Conservation (phyloP, 2,329 filamentous ascomycete genomes). For the Penicillium sp. region DNA sequence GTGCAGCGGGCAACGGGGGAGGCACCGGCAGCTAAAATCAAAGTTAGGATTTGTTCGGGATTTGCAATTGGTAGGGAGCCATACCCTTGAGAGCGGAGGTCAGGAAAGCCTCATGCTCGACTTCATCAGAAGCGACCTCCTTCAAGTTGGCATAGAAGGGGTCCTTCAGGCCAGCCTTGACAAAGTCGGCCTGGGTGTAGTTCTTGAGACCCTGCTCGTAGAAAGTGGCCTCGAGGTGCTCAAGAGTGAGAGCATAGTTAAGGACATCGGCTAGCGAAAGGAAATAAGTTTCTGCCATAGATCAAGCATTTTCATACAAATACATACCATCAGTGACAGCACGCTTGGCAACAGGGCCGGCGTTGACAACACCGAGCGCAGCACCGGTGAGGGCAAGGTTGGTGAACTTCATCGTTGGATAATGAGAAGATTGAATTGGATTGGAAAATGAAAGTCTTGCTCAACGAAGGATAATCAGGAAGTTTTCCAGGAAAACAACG, state of each 20-base stretch:
- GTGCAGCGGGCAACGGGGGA: slow-evolving; percentile 56
- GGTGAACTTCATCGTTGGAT: slow-evolving; percentile 13
- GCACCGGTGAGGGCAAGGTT: slow-evolving; percentile 12
- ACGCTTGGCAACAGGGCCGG: slow-evolving; percentile 12
- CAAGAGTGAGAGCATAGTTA: slow-evolving; percentile 42
- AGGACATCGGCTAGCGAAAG: slow-evolving; percentile 20
- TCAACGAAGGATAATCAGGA: neutral
- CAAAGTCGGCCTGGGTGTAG: slow-evolving; percentile 58
- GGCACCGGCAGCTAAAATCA: slow-evolving; percentile 45
- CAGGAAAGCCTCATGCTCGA: slow-evolving; percentile 61
- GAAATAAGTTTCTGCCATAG: neutral
- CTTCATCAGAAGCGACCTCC: slow-evolving; percentile 60
- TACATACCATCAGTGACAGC: slow-evolving; percentile 13
- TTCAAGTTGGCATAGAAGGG: slow-evolving; percentile 61
- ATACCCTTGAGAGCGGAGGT: slow-evolving; percentile 42
- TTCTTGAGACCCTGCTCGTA: slow-evolving; percentile 62
- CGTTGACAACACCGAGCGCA: slow-evolving; percentile 8
- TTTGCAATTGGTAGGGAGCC: neutral
- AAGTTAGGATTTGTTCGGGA: neutral
- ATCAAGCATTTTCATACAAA: neutral
- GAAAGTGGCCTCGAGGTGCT: slow-evolving; percentile 64
- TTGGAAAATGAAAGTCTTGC: neutral
- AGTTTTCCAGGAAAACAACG: neutral
- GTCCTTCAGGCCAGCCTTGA: slow-evolving; percentile 52
- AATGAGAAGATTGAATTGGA: neutral